A percentile compares a stretch with the other conserved stretches of the same genome.
phyloP scores from a whole-genome alignment of 306 rosid genomes.

The Hippophae tibetana region DNA sequence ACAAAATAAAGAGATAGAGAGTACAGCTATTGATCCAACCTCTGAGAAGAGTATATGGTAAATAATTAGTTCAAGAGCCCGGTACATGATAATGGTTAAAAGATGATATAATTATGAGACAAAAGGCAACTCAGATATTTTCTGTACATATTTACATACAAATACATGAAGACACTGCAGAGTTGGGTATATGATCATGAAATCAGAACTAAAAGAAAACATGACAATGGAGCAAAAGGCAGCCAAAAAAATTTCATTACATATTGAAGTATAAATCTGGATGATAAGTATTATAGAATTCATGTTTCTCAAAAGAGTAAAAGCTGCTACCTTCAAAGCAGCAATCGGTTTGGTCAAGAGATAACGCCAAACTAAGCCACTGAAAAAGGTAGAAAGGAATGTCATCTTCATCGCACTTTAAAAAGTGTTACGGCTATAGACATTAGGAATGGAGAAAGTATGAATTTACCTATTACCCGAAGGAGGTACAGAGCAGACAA shows the following conservation, averaged over 20 bases:
- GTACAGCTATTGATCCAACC: too few relatives aligned
- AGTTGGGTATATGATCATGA: too few relatives aligned
- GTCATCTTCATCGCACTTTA: slow-evolving; percentile 12
- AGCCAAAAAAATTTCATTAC: background rate
- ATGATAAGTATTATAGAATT: slow-evolving; percentile 1
- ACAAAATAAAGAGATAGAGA: too few relatives aligned
- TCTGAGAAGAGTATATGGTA: too few relatives aligned
- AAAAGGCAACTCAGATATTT: too few relatives aligned
- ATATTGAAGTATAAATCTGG: slow-evolving; percentile 8
- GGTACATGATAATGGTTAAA: too few relatives aligned
- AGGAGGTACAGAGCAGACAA: slow-evolving; percentile 90
- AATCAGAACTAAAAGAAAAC: too few relatives aligned
- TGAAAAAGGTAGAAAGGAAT: slow-evolving; percentile 22
- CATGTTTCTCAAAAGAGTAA: slow-evolving; percentile 12
- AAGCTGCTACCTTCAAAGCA: slow-evolving; percentile 66
- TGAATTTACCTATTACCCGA: slow-evolving; percentile 72
- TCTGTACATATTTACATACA: too few relatives aligned
- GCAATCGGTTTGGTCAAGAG: slow-evolving; percentile 72
- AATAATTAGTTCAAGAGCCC: too few relatives aligned
- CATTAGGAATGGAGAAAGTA: slow-evolving; percentile 1
- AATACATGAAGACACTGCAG: too few relatives aligned
- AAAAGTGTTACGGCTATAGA: background rate
- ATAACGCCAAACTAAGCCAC: slow-evolving; percentile 83
- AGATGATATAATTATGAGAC: too few relatives aligned
- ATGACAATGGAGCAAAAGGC: background rate